Base-by-base conservation (phyloP, 495 filamentous ascomycete genomes). In the Penicillium pancosmium region DNA sequence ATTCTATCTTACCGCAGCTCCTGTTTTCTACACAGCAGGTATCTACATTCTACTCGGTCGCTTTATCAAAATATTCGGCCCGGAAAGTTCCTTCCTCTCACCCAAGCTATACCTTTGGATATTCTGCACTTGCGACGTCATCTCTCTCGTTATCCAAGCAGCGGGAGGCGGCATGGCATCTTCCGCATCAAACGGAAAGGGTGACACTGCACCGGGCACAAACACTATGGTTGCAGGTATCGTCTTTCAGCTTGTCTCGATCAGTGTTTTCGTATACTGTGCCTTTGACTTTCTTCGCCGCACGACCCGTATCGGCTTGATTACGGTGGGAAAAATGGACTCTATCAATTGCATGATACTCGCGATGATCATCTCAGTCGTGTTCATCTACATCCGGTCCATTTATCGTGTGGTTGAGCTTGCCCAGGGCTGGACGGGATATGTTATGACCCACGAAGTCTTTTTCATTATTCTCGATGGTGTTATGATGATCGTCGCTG, bases 211-310 rank as follows among this genome's bases (percentile, higher is more conserved):
- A 2, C 64, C 73, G 1, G 84, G 84, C 12, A 83, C 84, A 44
- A 66, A 82, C 62, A 80, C 75, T 62, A 85, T 86, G 83, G 77
- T 85, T 21, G 80, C 76, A 10, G 83, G 83, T 50, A 83, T 86
- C 59, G 61, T 82, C 27, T 83, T 86, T 72, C 83, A 86, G 59
- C 65, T 84, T 16, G 68, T 69, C 57, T 79, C 80, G 9, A 84
- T 84, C 67, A 76, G 73, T 19, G 63, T 82, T 19, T 86, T 85
- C 55, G 76, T 77, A 36, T 35, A 68, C 44, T 66, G 65, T 50
- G 75, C 78, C 10, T 54, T 65, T 12, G 73, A 81, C 60, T 79
- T 83, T 54, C 54, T 78, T 23, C 71, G 73, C 13, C 74, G 78
- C 9, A 61, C 66, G 15, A 43, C 70, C 15, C 60, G 65, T 38